Percentiles rank a stretch among this genome's conserved stretches.
These are phyloP conservation scores for Wickerhamiella infanticola DNA, from an alignment of 1,139 yeast species.

Conservation along the genomic window DNA sequence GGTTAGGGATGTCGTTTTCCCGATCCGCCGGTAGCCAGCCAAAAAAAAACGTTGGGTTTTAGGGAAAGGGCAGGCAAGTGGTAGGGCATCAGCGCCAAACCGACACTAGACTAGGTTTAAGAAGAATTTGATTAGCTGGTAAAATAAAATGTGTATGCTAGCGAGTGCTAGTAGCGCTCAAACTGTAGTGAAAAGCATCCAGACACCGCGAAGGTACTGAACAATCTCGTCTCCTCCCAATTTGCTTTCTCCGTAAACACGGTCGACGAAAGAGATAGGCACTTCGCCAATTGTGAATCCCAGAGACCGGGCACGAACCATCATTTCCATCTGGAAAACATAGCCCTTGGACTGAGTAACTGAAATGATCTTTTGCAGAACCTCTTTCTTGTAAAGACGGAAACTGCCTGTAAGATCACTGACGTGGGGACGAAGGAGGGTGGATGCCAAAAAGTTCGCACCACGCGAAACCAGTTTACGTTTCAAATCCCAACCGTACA, in stretches of 20 bases:
- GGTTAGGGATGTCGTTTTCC: background rate
- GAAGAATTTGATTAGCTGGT: no score
- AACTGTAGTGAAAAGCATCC: constrained; percentile 52
- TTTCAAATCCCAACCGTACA: constrained; percentile 74
- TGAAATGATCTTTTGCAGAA: constrained; percentile 47
- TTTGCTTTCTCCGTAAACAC: constrained; percentile 68
- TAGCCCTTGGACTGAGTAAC: constrained; percentile 67
- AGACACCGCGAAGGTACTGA: constrained; percentile 61
- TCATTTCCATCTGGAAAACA: constrained; percentile 84
- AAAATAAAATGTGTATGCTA: background rate
- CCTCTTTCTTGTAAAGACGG: constrained; percentile 62
- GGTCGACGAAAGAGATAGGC: constrained; percentile 65
- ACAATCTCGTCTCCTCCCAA: constrained; percentile 74
- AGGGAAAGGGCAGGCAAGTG: no score
- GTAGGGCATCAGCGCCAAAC: no score
- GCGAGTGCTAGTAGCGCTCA: constrained; percentile 17
- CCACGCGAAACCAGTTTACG: constrained; percentile 68
- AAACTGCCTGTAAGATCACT: constrained; percentile 69
- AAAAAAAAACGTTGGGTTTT: background rate
- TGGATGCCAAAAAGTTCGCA: constrained; percentile 64
- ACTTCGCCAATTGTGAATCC: constrained; percentile 66
- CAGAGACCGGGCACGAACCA: constrained; percentile 63
- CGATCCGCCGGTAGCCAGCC: background rate
- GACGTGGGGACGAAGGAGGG: constrained; percentile 56
- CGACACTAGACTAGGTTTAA: no score